Evolutionary conservation across 192 early-diverging fungal species (phyloP), one percentile per base, ranked within the genome.

Genomic region (Powellomyces hirtus): DNA sequence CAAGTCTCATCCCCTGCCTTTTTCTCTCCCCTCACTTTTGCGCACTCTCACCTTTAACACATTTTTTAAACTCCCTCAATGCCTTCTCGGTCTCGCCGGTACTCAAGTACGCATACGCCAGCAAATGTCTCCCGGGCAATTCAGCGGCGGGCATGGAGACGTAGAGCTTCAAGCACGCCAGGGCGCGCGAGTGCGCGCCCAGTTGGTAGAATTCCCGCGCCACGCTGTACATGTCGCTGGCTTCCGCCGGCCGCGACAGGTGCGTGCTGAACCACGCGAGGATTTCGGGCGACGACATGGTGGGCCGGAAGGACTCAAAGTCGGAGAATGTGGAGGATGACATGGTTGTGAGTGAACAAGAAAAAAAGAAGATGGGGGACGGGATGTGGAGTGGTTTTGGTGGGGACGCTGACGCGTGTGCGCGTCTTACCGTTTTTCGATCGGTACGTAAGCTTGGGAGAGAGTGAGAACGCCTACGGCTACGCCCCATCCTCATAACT

Each of bases 171-270:
- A 87, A 62, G 70, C 85, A 87, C 11, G 78, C 56, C 11, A 86
- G 64, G 1, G 85, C 76, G 30, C 85, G 72, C 8, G 79, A 82
- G 49, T 79, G 83, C 1, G 84, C 75, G 16, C 85, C 85, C 16
- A 87, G 73, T 59, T 87, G 85, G 51, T 86, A 86, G 56, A 87
- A 87, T 11, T 87, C 84, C 56, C 83, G 85, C 0, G 81, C 80
- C 40, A 83, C 78, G 59, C 79, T 79, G 70, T 82, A 84, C 4
- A 86, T 44, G 62, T 86, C 84, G 35, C 59, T 71, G 3, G 81
- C 78, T 70, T 86, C 84, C 26, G 82, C 64, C 0, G 78, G 70
- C 36, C 81, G 57, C 35, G 78, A 78, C 13, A 85, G 68, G 35
- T 77, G 69, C 4, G 68, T 45, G 60, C 79, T 77, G 49, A 85